A percentile compares a stretch with the other conserved stretches of the same genome.
Conservation (phyloP, 1,284 basidiomycete genomes). For the Fistulinella cinereoalba region DNA sequence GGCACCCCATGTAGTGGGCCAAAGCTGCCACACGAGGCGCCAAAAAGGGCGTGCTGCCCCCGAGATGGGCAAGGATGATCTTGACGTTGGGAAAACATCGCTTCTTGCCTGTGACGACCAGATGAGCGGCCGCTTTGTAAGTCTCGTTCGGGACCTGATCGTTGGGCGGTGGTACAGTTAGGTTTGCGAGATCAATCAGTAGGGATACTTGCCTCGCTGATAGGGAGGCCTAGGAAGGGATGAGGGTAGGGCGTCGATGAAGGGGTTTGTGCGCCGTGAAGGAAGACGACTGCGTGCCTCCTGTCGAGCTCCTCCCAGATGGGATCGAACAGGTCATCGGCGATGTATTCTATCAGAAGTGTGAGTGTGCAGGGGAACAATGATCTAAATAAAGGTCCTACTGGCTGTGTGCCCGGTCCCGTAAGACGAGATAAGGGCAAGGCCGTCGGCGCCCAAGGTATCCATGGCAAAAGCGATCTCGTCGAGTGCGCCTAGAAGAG, state of each 20-base stretch:
- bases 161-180: conserved; percentile 15
- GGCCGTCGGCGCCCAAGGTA: conserved; percentile 55
- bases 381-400: no score
- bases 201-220: conserved; percentile 52
- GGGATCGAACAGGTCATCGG: conserved; percentile 56
- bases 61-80: conserved; percentile 67
- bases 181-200: conserved; percentile 10
- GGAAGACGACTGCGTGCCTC: conserved; percentile 57
- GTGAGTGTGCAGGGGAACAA: conserved; percentile 6
- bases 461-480: conserved; percentile 62
- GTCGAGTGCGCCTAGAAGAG: conserved; percentile 43
- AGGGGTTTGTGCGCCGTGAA: conserved; percentile 66
- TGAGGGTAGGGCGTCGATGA: conserved; percentile 63
- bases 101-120: conserved; percentile 67
- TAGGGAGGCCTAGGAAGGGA: conserved; percentile 58
- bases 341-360: conserved; percentile 54
- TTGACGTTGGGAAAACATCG: conserved; percentile 55
- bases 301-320: conserved; percentile 65
- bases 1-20: conserved; percentile 64
- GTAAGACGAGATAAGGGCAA: conserved; percentile 62
- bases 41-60: conserved; percentile 58
- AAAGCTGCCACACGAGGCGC: conserved; percentile 64
- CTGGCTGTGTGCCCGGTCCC: conserved; percentile 47
- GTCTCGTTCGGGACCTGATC: conserved; percentile 72
- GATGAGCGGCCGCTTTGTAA: conserved; percentile 71